A percentile compares a stretch with the other conserved stretches of the same genome.
phyloP scores from a whole-genome alignment of 805 yeast genomes.

The Metschnikowia orientalis region DNA sequence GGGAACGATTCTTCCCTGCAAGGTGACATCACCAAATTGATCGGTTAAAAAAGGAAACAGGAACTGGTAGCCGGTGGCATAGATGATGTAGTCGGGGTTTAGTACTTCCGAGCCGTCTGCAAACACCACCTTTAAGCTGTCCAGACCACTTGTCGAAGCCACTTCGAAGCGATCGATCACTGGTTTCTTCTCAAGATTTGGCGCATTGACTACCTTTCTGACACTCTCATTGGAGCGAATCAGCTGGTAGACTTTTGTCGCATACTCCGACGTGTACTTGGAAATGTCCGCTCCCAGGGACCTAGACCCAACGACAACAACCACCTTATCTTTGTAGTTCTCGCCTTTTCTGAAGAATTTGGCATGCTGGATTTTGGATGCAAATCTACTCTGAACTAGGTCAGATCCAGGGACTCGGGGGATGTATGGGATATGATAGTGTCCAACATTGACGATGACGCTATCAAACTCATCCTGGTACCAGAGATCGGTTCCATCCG shows the following conservation, averaged over 20 bases:
- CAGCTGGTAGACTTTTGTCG: slow-evolving; percentile 26
- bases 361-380: slow-evolving; percentile 38
- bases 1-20: slow-evolving; percentile 35
- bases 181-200: slow-evolving; percentile 24
- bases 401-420: slow-evolving; percentile 41
- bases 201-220: slow-evolving; percentile 8
- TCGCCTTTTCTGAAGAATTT: slow-evolving; percentile 36
- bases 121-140: slow-evolving; percentile 39
- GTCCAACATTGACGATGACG: slow-evolving; percentile 44
- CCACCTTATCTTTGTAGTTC: slow-evolving; percentile 23
- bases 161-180: slow-evolving; percentile 21
- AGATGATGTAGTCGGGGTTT: slow-evolving; percentile 54
- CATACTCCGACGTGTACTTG: slow-evolving; percentile 22
- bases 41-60: slow-evolving; percentile 57
- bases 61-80: slow-evolving; percentile 73
- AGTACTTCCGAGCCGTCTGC: slow-evolving; percentile 44
- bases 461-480: slow-evolving; percentile 33
- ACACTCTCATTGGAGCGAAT: slow-evolving; percentile 17
- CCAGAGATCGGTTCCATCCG: slow-evolving; percentile 31
- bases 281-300: slow-evolving; percentile 30
- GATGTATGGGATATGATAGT: slow-evolving; percentile 44
- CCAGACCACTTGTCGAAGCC: slow-evolving; percentile 24
- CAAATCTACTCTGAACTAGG: slow-evolving; percentile 28
- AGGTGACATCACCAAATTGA: slow-evolving; percentile 35
- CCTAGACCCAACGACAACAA: slow-evolving; percentile 25